Base-by-base conservation (phyloP, 2,329 filamentous ascomycete genomes). In the Botryotinia narcissicola region DNA sequence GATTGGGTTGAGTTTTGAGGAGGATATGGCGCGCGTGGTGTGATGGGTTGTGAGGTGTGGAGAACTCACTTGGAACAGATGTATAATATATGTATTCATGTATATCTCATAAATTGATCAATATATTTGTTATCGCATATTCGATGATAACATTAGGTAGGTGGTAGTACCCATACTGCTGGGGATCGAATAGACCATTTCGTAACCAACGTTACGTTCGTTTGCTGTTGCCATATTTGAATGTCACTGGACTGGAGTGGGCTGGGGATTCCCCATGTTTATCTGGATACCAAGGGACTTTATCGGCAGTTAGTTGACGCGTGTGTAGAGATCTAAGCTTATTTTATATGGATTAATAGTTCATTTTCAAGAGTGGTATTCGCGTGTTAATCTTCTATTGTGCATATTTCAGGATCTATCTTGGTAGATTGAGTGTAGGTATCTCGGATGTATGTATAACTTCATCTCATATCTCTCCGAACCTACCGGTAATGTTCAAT, bases 201-300 rank as follows among this genome's bases (percentile, higher is more conserved):
- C 12, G 60, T 40, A 37, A n/a, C 25, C 32, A 61, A n/a, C 35
- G 59, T n/a, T 61, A 35, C 10, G 59, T 62, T 62, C 5, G 59
- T 42, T 62, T n/a, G 35, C 32, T 25, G 37, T 18, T 61, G 25
- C 10, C 59, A 35, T 16, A 2, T 40, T 37, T 40, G 60, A 25
- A 40, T 42, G 60, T 62, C 60, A 40, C 60, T 62, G 60, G 60
- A 62, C 35, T 40, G 60, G 35, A 62, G 25, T 29, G 51, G 51
- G 25, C 51, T 57, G 51, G 51, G 25, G 60, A 62, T 62, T 57
- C 60, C 60, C 60, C 60, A 42, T 62, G 35, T 62, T 40, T 62
- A 62, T 62, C 60, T 62, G 60, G 60, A n/a, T 62, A 29, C n/a
- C 51, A 18, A 29, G 51, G 51, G 14, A 29, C 3, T 40, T 62